Evolutionary conservation across 1,284 basidiomycete genomes (phyloP).

Genomic region (Apiotrichum laibachii): DNA sequence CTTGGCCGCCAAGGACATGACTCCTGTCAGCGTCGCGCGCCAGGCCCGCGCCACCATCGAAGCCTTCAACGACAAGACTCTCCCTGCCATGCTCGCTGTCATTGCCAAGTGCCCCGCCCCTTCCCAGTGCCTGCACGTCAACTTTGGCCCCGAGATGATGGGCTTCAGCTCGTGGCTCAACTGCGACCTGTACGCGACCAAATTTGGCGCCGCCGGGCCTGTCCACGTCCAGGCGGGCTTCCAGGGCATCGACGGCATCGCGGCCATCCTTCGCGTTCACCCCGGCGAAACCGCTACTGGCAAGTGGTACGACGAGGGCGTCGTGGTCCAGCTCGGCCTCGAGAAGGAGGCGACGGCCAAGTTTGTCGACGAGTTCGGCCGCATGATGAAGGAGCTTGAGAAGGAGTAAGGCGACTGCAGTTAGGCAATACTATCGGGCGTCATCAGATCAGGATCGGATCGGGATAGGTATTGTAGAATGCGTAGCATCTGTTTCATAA

Average conservation of each 20-base stretch:
- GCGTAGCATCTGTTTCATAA: too few relatives aligned
- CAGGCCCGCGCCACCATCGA: background rate
- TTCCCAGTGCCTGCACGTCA: background rate
- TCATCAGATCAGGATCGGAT: too few relatives aligned
- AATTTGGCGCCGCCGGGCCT: background rate
- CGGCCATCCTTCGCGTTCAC: background rate
- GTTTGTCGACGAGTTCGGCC: too few relatives aligned
- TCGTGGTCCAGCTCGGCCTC: too few relatives aligned
- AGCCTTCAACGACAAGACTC: background rate
- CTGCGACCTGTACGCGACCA: background rate
- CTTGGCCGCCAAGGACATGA: background rate
- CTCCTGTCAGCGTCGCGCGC: background rate
- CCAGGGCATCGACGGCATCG: background rate
- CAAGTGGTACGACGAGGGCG: too few relatives aligned
- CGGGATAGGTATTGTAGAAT: too few relatives aligned
- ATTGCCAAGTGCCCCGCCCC: background rate
- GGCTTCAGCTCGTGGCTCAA: background rate
- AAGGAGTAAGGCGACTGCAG: too few relatives aligned
- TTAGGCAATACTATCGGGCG: too few relatives aligned
- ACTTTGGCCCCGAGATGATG: background rate
- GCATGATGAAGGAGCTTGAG: too few relatives aligned
- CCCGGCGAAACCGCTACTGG: background rate
- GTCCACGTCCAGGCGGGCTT: background rate
- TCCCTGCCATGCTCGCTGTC: background rate
- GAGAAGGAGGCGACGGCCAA: too few relatives aligned